Conservation (phyloP, 176 grass and related monocot species). For the Alopecurus myosuroides region DNA sequence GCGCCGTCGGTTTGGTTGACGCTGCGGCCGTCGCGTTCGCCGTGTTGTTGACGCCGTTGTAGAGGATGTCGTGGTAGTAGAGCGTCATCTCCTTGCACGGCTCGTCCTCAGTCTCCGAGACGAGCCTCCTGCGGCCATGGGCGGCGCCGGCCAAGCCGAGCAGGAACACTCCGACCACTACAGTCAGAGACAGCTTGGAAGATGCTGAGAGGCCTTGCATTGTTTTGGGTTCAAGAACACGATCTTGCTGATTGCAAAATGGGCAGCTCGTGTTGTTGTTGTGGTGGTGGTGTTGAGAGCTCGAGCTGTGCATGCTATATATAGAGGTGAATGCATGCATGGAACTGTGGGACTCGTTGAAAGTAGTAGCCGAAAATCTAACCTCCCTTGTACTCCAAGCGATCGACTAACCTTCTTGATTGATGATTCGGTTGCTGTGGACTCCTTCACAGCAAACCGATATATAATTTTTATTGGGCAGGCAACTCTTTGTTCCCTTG, state of each 20-base stretch:
- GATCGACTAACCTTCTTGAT: neutral
- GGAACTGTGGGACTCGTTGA: neutral
- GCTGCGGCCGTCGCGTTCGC: too few species aligned
- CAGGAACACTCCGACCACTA: neutral
- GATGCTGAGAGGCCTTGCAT: neutral
- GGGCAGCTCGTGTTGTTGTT: neutral
- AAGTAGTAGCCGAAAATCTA: neutral
- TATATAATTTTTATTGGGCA: neutral
- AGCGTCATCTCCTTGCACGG: neutral
- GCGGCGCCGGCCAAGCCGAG: neutral
- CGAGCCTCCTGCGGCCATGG: neutral
- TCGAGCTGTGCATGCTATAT: too few species aligned
- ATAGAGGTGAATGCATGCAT: neutral
- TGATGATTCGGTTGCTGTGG: neutral
- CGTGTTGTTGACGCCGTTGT: too few species aligned
- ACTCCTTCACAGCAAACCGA: neutral
- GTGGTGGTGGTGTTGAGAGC: neutral
- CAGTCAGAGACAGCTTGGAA: neutral
- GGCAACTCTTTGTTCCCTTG: neutral
- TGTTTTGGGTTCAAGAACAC: neutral
- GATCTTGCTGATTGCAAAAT: neutral
- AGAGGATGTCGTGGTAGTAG: neutral
- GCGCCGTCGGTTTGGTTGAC: too few species aligned
- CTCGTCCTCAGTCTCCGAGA: neutral
- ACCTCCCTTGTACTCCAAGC: neutral